phyloP scores from a whole-genome alignment of 2,329 filamentous ascomycete species.

The Cladorrhinum sp. region DNA sequence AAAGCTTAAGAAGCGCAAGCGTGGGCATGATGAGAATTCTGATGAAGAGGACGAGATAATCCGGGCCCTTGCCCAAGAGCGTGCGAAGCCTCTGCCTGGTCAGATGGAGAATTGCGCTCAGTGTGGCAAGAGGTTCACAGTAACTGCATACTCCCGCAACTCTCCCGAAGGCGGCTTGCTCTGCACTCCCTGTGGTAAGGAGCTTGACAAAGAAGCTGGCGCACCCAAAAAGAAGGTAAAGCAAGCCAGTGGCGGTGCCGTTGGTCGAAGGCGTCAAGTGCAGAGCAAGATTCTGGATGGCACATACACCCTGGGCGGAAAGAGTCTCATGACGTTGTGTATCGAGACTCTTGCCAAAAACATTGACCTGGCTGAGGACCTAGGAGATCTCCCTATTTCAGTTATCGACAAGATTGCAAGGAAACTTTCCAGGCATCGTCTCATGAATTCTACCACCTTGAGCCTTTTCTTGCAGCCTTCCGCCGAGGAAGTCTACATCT shows the following conservation, averaged over 20 bases:
- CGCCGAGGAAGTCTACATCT: conserved; percentile 52
- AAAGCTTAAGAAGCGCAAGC: conserved; percentile 53
- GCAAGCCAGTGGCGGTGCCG: conserved; percentile 51
- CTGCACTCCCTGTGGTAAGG: conserved; percentile 76
- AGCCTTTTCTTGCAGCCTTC: conserved; percentile 55
- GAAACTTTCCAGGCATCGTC: conserved; percentile 58
- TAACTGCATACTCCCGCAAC: conserved; percentile 82
- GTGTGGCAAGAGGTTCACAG: conserved; percentile 85
- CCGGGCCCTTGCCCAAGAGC: conserved; percentile 46
- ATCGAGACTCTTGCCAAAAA: conserved; percentile 62
- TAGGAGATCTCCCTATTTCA: conserved; percentile 56
- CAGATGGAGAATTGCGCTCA: conserved; percentile 86
- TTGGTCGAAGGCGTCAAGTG: conserved; percentile 66
- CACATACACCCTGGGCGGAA: conserved; percentile 60
- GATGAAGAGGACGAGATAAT: conserved; percentile 52
- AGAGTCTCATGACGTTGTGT: conserved; percentile 63
- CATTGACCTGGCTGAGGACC: conserved; percentile 58
- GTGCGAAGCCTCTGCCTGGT: conserved; percentile 62
- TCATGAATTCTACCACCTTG: conserved; percentile 53
- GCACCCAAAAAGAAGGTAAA: conserved; percentile 52
- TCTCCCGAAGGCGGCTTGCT: conserved; percentile 83
- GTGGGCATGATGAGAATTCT: conserved; percentile 31
- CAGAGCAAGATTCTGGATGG: conserved; percentile 87
- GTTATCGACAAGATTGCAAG: conserved; percentile 59
- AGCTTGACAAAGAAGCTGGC: conserved; percentile 65